Evolutionary conservation across 495 filamentous ascomycete species (phyloP), one percentile per base, ranked within the genome.

Genomic region (Cudoniella acicularis): DNA sequence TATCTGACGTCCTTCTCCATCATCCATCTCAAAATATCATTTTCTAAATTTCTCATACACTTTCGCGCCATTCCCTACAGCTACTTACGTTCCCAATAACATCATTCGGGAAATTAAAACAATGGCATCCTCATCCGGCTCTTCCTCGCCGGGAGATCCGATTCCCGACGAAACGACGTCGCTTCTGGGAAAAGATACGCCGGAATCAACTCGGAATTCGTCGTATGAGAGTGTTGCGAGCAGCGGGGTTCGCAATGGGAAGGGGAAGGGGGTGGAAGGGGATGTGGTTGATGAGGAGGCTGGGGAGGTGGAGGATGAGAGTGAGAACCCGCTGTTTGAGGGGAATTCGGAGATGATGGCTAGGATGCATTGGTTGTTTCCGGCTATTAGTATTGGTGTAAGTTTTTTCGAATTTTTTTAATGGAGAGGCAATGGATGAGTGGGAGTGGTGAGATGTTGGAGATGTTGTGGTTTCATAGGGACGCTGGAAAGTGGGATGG

Each of bases 331-430:
- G 60, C 68, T 70, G 52, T 69, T 72, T 36, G 49, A 62, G 17
- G 67, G 55, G 57, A 74, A 65, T 50, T 72, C 73, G 2, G 74
- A 78, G 47, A 63, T 78, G 10, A 63, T 58, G 45, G 69, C 71
- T 64, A 75, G 70, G 60, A 73, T 87, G 69, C 71, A 73, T 41
- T 73, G 76, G 51, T 74, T 87, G 43, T 58, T 86, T 25, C 82
- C 83, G 21, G 83, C 83, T 3, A 59, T 87, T 9, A 76, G 73
- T 21, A 77, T 87, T 51, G 84, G 85, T 24, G 80, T 83, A 72
- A 72, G 76, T 72, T 51, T 42, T 53, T 16, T 52, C 21, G 30
- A 52, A 16, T 20, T 23, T 40, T 64, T 20, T 59, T 30, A 25
- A 16, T 24, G 41, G 52, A 10, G 30, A 40, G 20, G n/a, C 27